These are phyloP conservation scores for Mangifera indica DNA, from an alignment of 345 rosid species.

Conservation along the genomic window DNA sequence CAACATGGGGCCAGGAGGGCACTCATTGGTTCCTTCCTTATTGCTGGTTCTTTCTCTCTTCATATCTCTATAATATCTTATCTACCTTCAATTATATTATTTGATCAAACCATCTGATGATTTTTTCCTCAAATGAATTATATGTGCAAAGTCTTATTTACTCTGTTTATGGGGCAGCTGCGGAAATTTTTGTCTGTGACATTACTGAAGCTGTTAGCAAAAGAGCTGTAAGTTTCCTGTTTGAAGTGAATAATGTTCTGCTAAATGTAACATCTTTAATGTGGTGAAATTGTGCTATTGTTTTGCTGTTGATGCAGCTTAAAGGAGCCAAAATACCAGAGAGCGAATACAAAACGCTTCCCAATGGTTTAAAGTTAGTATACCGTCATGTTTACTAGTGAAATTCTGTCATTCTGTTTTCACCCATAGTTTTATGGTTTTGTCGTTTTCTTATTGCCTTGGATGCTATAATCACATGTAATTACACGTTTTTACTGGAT, in stretches of 20 bases:
- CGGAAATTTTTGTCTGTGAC: constrained; percentile 44
- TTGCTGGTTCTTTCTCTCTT: constrained; percentile 41
- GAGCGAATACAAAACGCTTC: constrained; percentile 72
- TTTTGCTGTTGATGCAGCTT: constrained; percentile 52
- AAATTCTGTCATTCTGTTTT: neutral
- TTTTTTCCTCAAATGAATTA: too few relatives aligned
- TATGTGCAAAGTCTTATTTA: neutral
- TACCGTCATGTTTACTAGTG: neutral
- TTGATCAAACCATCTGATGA: too few relatives aligned
- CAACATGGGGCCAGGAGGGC: constrained; percentile 53
- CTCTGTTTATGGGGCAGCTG: constrained; percentile 41
- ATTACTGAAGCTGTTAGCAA: constrained; percentile 79
- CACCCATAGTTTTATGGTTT: neutral
- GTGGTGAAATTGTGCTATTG: constrained; percentile 12
- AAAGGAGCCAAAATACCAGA: constrained; percentile 86
- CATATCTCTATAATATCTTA: neutral
- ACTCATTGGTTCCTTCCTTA: constrained; percentile 55
- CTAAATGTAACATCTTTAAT: neutral
- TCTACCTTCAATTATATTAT: neutral
- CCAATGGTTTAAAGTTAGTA: constrained; percentile 85
- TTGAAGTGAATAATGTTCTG: neutral
- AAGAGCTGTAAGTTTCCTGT: constrained; percentile 68
- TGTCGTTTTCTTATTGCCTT: neutral
- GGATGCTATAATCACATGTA: neutral
- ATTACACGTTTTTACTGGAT: constrained; percentile 8